These are phyloP conservation scores for Colletotrichum aenigma DNA, from an alignment of 2,329 filamentous ascomycete species.

Conservation along the genomic window DNA sequence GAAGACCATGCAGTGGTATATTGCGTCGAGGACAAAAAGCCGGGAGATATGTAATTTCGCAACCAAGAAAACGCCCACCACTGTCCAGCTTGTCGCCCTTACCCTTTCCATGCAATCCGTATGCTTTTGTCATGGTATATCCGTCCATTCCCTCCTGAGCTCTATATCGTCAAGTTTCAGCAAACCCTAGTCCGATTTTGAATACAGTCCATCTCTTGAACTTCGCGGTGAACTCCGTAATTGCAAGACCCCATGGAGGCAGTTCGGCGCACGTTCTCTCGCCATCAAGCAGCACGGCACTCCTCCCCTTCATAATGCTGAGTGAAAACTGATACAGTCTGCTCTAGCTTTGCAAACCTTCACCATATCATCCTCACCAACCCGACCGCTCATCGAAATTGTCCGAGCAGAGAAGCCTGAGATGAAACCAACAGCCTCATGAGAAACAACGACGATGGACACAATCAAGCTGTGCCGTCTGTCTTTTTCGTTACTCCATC, in stretches of 20 bases:
- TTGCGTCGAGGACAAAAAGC: not conserved
- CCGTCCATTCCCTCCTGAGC: not conserved
- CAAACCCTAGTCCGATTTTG: not conserved
- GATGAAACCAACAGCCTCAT: not conserved
- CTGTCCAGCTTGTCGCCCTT: not conserved
- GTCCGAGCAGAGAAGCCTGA: not conserved
- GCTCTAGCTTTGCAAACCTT: not conserved
- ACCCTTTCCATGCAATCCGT: slow-evolving; percentile 16
- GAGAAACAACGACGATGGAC: not conserved
- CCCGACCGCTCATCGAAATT: not conserved
- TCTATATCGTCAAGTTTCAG: slow-evolving; percentile 3
- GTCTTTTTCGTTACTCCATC: not conserved
- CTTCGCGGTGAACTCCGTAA: not conserved
- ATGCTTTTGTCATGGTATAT: slow-evolving; percentile 13
- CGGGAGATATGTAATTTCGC: not conserved
- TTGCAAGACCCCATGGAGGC: not conserved
- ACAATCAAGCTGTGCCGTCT: not conserved
- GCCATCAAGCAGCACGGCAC: not conserved
- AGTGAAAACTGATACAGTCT: not conserved
- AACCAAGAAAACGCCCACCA: not conserved
- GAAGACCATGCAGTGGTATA: not conserved
- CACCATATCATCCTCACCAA: not conserved
- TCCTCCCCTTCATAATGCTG: not conserved
- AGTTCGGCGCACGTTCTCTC: not conserved
- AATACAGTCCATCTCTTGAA: not conserved